These are phyloP conservation scores for Eutrema yunnanense DNA, from an alignment of 345 rosid genomes.

Conservation along the genomic window DNA sequence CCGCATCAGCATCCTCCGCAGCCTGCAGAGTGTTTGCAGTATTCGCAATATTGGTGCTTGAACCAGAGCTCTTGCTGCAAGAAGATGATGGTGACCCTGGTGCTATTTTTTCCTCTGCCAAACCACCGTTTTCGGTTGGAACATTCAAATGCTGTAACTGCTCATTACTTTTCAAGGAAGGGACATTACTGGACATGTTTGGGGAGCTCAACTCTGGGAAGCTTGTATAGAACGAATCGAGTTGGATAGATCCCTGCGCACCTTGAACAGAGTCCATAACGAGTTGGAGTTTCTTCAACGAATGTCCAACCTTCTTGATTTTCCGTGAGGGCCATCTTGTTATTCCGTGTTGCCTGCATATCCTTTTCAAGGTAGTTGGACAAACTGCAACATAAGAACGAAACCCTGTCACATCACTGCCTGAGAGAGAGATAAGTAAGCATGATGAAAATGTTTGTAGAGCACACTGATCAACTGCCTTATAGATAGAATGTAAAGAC, in stretches of 20 bases:
- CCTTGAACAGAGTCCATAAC: conserved; percentile 96
- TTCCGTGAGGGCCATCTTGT: conserved; percentile 93
- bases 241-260: conserved; percentile 67
- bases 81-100: conserved; percentile 68
- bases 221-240: conserved; percentile 72
- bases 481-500: not conserved
- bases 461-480: not conserved
- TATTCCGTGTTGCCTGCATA: conserved; percentile 92
- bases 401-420: conserved; percentile 16
- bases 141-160: conserved; percentile 31
- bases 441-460: not conserved
- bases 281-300: conserved; percentile 80
- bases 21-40: conserved; percentile 12
- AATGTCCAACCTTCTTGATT: conserved; percentile 94
- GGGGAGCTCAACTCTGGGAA: conserved; percentile 84
- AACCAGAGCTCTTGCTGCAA: conserved; percentile 65
- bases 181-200: conserved; percentile 36
- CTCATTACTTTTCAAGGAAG: conserved; percentile 30
- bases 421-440: not conserved
- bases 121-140: conserved; percentile 34
- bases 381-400: conserved; percentile 60
- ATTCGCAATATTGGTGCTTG: conserved; percentile 30
- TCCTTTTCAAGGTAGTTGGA: conserved; percentile 93
- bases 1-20: conserved; percentile 31
- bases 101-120: conserved; percentile 35